phyloP scores from a whole-genome alignment of 2,329 filamentous ascomycete genomes.

The Aureobasidium leucospermi region DNA sequence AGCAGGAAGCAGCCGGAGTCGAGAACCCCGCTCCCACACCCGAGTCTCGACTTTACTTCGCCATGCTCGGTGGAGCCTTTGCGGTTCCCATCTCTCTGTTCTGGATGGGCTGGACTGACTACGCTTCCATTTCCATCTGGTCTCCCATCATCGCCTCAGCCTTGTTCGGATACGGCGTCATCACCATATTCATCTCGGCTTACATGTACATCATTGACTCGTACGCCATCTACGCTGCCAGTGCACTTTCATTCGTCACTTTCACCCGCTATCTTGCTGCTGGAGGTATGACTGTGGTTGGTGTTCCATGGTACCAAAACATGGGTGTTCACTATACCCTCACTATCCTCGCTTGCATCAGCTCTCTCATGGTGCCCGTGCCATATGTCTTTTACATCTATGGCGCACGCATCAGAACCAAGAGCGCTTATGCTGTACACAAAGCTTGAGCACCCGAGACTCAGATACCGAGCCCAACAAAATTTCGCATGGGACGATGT shows the following conservation, averaged over 20 bases:
- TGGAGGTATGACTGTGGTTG: conserved; percentile 34
- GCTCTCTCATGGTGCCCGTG: conserved; percentile 19
- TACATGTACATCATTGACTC: conserved; percentile 33
- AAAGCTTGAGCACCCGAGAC: neutral
- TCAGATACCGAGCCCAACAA: neutral
- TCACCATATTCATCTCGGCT: conserved; percentile 36
- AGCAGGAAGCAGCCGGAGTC: conserved; percentile 11
- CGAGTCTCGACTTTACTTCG: conserved; percentile 39
- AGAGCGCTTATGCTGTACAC: conserved; percentile 16
- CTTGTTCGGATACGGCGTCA: conserved; percentile 41
- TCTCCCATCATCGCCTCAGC: conserved; percentile 37
- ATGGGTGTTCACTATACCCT: conserved; percentile 38
- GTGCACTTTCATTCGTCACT: conserved; percentile 32
- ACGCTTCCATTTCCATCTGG: conserved; percentile 36
- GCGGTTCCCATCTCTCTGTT: conserved; percentile 42
- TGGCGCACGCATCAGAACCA: conserved; percentile 18
- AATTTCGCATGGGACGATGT: neutral
- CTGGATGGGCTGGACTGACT: conserved; percentile 36
- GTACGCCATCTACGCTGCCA: conserved; percentile 36
- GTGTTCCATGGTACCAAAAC: conserved; percentile 32
- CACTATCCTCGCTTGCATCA: conserved; percentile 33
- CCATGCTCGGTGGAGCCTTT: conserved; percentile 35
- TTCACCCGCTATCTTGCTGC: conserved; percentile 29
- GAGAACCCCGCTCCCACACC: conserved; percentile 7
- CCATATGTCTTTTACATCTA: conserved; percentile 21